phyloP scores from a whole-genome alignment of 1,284 basidiomycete species.

The Cryptococcus floricola region DNA sequence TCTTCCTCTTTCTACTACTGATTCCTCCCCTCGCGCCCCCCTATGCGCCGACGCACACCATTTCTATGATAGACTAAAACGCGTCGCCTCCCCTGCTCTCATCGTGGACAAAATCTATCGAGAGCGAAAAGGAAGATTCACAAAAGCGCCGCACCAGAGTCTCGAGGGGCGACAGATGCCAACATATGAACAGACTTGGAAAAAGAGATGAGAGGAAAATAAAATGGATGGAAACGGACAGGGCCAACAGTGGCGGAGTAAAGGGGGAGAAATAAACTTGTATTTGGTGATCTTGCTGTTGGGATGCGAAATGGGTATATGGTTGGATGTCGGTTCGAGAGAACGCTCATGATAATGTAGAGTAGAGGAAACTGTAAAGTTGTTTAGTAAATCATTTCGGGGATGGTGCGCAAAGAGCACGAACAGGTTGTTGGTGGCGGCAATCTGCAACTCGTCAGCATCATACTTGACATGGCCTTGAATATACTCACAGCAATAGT shows the following conservation, averaged over 20 bases:
- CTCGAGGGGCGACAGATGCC: not conserved
- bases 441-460: constrained; percentile 61
- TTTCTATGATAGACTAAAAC: not conserved
- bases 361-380: constrained; percentile 44
- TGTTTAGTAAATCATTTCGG: constrained; percentile 8
- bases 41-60: too few species aligned
- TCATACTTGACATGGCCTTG: not conserved
- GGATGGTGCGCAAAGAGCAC: constrained; percentile 7
- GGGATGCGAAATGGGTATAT: constrained; percentile 5
- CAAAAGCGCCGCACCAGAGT: not conserved
- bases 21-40: not conserved
- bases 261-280: not conserved
- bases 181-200: not conserved
- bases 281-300: not conserved
- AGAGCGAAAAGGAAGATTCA: not conserved
- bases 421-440: constrained; percentile 90
- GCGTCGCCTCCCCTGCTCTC: not conserved
- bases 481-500: constrained; percentile 78
- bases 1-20: not conserved
- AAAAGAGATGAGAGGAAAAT: not conserved
- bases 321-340: not conserved
- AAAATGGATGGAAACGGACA: not conserved
- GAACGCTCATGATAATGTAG: constrained; percentile 41
- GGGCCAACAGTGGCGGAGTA: not conserved
- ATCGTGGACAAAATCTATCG: not conserved